These are phyloP conservation scores for Phylloporus sp. DNA, from an alignment of 1,284 basidiomycete genomes.

Conservation along the genomic window DNA sequence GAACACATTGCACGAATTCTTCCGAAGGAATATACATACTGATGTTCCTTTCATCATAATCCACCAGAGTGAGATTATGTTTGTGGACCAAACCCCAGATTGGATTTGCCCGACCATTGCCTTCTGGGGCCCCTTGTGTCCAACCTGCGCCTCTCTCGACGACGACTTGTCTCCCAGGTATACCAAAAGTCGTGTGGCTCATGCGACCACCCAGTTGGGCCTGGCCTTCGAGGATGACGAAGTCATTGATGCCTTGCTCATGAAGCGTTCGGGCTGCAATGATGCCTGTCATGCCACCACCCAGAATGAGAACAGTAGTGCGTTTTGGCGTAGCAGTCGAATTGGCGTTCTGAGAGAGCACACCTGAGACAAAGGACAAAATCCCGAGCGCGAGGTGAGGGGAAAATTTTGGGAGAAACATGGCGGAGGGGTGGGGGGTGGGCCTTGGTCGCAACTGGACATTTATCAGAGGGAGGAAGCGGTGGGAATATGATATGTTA, in stretches of 20 bases:
- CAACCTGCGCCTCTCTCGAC: constrained; percentile 72
- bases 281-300: too few species aligned
- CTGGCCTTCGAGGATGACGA: too few species aligned
- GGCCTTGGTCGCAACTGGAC: too few species aligned
- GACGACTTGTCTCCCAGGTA: constrained; percentile 39
- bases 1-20: not conserved
- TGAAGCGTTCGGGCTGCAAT: too few species aligned
- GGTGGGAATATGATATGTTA: too few species aligned
- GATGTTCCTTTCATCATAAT: constrained; percentile 49
- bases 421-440: constrained; percentile 1
- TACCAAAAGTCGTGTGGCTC: constrained; percentile 50
- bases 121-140: constrained; percentile 65
- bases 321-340: too few species aligned
- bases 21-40: constrained; percentile 36
- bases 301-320: too few species aligned
- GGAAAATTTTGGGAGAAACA: constrained; percentile 5
- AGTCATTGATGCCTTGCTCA: too few species aligned
- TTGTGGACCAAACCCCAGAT: too few species aligned
- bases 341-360: constrained; percentile 1
- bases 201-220: constrained; percentile 64
- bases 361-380: not conserved
- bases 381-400: not conserved
- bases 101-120: constrained; percentile 57
- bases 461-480: too few species aligned
- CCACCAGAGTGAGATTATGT: constrained; percentile 54